Evolutionary conservation across 441 rosid species (phyloP).

Genomic region (Bocquillonia castaneifolia): DNA sequence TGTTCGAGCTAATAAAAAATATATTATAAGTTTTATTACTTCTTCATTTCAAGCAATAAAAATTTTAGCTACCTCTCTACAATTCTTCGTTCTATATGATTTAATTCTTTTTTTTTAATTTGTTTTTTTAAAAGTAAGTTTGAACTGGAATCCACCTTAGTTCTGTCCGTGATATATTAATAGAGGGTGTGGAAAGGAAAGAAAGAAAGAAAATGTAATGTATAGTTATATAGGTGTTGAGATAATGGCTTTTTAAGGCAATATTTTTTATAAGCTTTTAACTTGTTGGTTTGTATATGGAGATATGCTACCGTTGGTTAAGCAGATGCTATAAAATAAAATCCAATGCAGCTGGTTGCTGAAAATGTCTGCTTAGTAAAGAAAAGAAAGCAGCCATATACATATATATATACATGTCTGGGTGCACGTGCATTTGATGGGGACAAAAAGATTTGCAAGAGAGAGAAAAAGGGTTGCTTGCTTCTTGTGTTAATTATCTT

Average conservation of each 20-base stretch:
- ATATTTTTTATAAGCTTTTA: neutral
- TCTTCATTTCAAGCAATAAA: too few relatives aligned
- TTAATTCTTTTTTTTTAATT: too few relatives aligned
- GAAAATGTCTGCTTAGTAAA: neutral
- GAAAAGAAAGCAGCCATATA: conserved; percentile 4
- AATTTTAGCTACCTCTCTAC: too few relatives aligned
- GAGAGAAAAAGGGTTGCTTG: neutral
- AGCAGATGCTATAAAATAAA: neutral
- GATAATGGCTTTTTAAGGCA: neutral
- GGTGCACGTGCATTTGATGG: conserved; percentile 2
- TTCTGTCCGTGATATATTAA: neutral
- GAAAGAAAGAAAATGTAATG: neutral
- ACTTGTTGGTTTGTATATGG: neutral
- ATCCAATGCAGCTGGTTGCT: neutral
- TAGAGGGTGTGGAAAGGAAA: neutral
- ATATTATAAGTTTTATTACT: too few relatives aligned
- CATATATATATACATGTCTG: too few relatives aligned
- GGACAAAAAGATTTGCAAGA: neutral
- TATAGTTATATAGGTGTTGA: too few relatives aligned
- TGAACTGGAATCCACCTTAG: too few relatives aligned
- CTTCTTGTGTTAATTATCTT: conserved; percentile 1
- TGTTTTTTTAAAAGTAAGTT: too few relatives aligned
- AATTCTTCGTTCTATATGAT: too few relatives aligned
- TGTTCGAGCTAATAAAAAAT: too few relatives aligned
- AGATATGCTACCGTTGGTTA: neutral